A percentile compares a stretch with the other conserved stretches of the same genome.
Conservation (phyloP, 257 asterid species). For the Catharanthus roseus region DNA sequence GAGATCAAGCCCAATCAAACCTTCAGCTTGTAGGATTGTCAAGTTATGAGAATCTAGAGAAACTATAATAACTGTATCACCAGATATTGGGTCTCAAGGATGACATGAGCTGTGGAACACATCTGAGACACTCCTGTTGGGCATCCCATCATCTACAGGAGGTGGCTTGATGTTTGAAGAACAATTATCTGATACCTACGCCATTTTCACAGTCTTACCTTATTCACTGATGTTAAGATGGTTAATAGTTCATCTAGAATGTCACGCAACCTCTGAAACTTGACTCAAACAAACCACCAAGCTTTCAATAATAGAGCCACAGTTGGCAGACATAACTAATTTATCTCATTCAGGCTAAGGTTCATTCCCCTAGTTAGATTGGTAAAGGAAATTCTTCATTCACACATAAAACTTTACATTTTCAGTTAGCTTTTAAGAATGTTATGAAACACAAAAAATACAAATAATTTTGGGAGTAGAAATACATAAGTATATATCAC, state of each 20-base stretch:
- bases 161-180: conserved; percentile 78
- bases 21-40: conserved; percentile 78
- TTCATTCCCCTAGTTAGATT: neutral
- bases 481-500: neutral
- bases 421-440: neutral
- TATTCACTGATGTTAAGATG: no score
- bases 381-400: neutral
- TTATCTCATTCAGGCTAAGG: neutral
- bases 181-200: conserved; percentile 67
- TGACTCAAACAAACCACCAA: neutral
- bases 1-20: conserved; percentile 74
- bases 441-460: neutral
- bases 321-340: neutral
- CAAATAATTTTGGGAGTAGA: neutral
- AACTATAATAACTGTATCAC: conserved; percentile 65
- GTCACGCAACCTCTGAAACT: neutral
- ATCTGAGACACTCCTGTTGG: conserved; percentile 85
- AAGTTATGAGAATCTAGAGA: conserved; percentile 90
- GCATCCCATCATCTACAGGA: conserved; percentile 79
- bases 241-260: neutral
- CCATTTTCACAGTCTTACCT: conserved; percentile 2
- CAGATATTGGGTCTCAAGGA: conserved; percentile 89
- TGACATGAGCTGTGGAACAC: conserved; percentile 94
- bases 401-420: neutral
- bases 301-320: neutral